Base-by-base conservation (phyloP, 2,329 filamentous ascomycete species). In the Colletotrichum sojae region DNA sequence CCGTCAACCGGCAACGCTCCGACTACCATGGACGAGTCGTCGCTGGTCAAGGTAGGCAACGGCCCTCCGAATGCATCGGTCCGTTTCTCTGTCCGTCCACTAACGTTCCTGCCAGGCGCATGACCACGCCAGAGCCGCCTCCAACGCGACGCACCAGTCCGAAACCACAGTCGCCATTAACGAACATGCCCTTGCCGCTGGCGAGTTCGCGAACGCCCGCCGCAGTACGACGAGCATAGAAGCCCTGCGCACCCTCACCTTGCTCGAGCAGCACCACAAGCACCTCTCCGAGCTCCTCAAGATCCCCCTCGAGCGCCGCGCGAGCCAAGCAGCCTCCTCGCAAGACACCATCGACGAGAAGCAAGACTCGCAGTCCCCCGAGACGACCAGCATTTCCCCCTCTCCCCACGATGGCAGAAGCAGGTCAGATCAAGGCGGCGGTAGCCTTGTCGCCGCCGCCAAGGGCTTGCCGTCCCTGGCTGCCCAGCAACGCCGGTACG, bases 261-360 rank as follows among this genome's bases (percentile, higher is more conserved):
- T 98, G 3, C 90, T 99, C 67, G 94, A 98, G 80, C 88, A 93
- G 71, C 94, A 99, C 78, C 96, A 99, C 78, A 89, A 90, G 73
- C 91, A 90, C 71, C 90, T 98, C 13, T 94, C 95, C 16, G 90
- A 92, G 72, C 89, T 98, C 49, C 88, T 98, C 72, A 92, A 92
- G 76, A 88, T 92, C 51, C 91, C 93, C 45, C 82, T 85, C 78
- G 86, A 87, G 61, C 83, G 85, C 66, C 84, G 88, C 46, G 77
- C 81, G 8, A 80, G 81, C 43, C 75, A 77, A 46, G 69, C 71
- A 39, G 64, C 78, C 16, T 73, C 78, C 16, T 73, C 79, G 55
- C 25, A 52, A n/a, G 83, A 84, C 39, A 59, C 63, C 40, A 69
- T 70, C 63, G 80, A 79, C 51, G 82, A 83, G 71, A 83, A 84